Conservation (phyloP, 2,329 filamentous ascomycete species). For the Coniochaeta ligniaria region DNA sequence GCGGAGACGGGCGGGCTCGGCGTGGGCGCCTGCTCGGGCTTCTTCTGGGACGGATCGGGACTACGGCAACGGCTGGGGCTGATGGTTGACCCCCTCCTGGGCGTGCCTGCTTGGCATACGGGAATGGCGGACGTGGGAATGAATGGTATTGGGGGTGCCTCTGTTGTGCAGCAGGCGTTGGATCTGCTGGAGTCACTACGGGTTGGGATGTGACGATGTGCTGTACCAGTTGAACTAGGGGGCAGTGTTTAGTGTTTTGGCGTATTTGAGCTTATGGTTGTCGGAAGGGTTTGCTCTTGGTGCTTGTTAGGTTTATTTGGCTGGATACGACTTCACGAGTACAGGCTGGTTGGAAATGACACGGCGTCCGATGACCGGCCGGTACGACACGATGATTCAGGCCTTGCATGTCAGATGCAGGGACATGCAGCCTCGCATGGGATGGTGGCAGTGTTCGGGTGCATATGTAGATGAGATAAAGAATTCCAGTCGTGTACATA, state of each 20-base stretch:
- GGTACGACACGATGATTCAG: neutral
- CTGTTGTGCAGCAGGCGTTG: neutral
- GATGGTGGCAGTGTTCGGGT: neutral
- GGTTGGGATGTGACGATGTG: neutral
- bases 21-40: neutral
- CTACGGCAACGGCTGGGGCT: neutral
- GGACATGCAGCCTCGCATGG: neutral
- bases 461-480: neutral
- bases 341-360: neutral
- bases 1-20: neutral
- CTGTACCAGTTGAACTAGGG: neutral
- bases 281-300: neutral
- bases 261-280: neutral
- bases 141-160: neutral
- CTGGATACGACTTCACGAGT: neutral
- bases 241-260: neutral
- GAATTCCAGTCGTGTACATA: neutral
- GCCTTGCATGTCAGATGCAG: neutral
- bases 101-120: neutral
- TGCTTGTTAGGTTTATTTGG: neutral
- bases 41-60: slow-evolving; percentile 1
- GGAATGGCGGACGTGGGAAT: neutral
- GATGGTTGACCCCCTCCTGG: neutral
- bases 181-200: neutral
- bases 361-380: neutral